Evolutionary conservation across 257 asterid genomes (phyloP), one percentile per base, ranked within the genome.

Genomic region (Penstemon barbatus): DNA sequence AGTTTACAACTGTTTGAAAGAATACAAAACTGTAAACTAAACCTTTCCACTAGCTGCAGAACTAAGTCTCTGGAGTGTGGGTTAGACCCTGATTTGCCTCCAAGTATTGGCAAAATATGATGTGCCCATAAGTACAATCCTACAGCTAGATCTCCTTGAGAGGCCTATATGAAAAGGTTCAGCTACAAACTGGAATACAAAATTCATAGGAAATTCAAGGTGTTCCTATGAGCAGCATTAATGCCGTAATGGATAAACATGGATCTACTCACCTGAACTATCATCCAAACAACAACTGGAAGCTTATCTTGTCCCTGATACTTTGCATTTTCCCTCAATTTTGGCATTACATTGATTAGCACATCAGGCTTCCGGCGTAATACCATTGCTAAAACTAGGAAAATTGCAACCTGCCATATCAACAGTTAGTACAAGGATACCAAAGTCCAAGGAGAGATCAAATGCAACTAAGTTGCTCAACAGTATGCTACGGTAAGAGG

Each of bases 1-100:
- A 25, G 33, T 25, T 25, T 25, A 43, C 36, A 70, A 66, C n/a
- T 39, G 51, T 13, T 42, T 5, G 39, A 56, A 43, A 75, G 33
- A 73, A 25, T 3, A 37, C 57, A 65, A 50, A 13, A 55, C 13
- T 25, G 33, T 25, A 25, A 25, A 63, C 36, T 70, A 63, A 68
- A 91, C 97, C 95, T 89, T 83, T 91, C 97, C 58, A 77, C 90
- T 13, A 80, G 66, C 89, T 91, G 97, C 86, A 87, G 75, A 70
- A 91, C 85, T 79, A 89, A 59, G 81, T 91, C 96, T 81, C 96
- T 78, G 8, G 80, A 58, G 37, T 81, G 91, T 12, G 94, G 91
- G 69, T 89, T 91, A 49, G 96, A 85, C 65, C 91, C 85, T 3
- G 86, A 66, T 67, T 89, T 87, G 73, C 96, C 95, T 43, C 90